Evolutionary conservation across 2,329 filamentous ascomycete genomes (phyloP).

Genomic region (Exophiala dermatitidis): DNA sequence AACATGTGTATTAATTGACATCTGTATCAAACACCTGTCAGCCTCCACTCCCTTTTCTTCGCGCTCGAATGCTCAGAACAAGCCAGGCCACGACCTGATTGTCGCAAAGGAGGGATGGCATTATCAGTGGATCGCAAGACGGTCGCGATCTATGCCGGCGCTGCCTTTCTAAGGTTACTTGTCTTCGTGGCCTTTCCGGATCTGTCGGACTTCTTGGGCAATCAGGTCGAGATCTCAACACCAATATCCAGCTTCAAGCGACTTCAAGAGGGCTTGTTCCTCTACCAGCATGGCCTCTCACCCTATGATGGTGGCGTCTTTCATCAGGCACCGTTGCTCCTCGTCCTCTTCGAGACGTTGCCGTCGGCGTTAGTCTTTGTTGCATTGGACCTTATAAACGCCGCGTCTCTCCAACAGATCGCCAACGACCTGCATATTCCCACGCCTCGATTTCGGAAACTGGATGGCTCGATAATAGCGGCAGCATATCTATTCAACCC

Average conservation of each 20-base stretch:
- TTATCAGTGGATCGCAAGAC: conserved; percentile 55
- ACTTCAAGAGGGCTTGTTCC: conserved; percentile 92
- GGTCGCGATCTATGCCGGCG: conserved; percentile 63
- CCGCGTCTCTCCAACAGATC: conserved; percentile 69
- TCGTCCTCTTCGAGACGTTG: conserved; percentile 84
- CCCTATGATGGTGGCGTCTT: conserved; percentile 91
- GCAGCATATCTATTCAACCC: conserved; percentile 85
- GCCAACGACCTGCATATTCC: conserved; percentile 39
- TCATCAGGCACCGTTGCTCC: conserved; percentile 77
- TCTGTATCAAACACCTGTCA: conserved; percentile 1
- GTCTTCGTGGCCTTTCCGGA: conserved; percentile 75
- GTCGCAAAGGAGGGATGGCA: conserved; percentile 12
- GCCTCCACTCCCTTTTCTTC: conserved; percentile 14
- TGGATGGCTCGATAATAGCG: conserved; percentile 19
- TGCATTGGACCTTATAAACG: conserved; percentile 71
- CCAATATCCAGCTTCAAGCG: conserved; percentile 97
- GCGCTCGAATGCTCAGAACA: neutral
- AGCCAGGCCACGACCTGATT: neutral
- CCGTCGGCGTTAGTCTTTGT: conserved; percentile 80
- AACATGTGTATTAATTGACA: no score
- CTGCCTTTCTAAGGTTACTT: conserved; percentile 69
- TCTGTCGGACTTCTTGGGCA: conserved; percentile 76
- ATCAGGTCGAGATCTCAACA: conserved; percentile 91
- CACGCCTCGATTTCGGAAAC: conserved; percentile 20
- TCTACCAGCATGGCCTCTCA: conserved; percentile 93